A percentile compares a stretch with the other conserved stretches of the same genome.
Conservation (phyloP, 495 filamentous ascomycete genomes). For the Penicillium coprophilum region DNA sequence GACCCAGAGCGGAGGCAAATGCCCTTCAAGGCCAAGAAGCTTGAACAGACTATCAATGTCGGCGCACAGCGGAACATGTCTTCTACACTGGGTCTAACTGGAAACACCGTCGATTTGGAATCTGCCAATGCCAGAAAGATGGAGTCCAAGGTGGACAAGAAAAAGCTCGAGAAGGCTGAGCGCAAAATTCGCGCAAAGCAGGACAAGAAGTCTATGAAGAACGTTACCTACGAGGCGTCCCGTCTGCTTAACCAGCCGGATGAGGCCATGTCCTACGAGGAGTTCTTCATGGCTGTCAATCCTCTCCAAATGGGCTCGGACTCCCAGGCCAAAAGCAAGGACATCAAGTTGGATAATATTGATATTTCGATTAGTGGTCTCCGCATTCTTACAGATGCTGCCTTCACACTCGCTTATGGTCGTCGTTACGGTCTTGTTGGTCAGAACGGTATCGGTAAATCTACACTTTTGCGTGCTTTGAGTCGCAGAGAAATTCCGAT, state of each 20-base stretch:
- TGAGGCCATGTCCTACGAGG: constrained; percentile 92
- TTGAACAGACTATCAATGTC: constrained; percentile 95
- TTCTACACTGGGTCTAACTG: constrained; percentile 85
- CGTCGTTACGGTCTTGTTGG: constrained; percentile 95
- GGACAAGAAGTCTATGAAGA: constrained; percentile 97
- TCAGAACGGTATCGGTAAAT: constrained; percentile 99
- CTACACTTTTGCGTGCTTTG: constrained; percentile 85
- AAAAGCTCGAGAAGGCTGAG: constrained; percentile 99
- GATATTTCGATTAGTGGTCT: constrained; percentile 89
- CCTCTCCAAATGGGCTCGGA: constrained; percentile 85
- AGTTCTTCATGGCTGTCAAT: constrained; percentile 99
- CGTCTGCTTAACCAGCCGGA: constrained; percentile 79
- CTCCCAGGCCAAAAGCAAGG: constrained; percentile 83
- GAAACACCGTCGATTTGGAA: constrained; percentile 84
- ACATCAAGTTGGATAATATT: constrained; percentile 95
- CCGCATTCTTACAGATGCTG: constrained; percentile 87
- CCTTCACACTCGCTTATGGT: constrained; percentile 86
- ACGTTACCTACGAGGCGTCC: constrained; percentile 95
- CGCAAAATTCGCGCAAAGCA: constrained; percentile 97
- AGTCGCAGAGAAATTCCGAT: constrained; percentile 92
- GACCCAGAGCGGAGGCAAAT: constrained; percentile 67
- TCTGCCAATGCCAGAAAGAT: constrained; percentile 89
- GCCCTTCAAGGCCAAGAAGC: constrained; percentile 73
- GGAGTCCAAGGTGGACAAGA: constrained; percentile 94
- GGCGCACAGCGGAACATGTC: constrained; percentile 92